A percentile compares a stretch with the other conserved stretches of the same genome.
Evolutionary conservation across 306 rosid species (phyloP).

Genomic region (Castanea mollissima): DNA sequence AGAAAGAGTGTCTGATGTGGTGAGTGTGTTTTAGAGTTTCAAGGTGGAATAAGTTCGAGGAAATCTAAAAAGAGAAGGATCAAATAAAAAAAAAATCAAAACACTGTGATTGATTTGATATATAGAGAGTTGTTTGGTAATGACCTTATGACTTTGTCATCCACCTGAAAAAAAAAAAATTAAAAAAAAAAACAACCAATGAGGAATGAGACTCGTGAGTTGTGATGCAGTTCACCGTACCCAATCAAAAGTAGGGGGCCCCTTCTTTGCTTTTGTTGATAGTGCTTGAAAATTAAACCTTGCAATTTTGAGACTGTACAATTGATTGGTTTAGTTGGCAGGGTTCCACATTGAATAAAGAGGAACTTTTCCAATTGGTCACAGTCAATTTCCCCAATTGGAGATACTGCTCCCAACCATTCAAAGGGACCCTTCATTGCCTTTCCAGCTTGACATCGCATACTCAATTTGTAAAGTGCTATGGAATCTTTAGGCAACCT

Average conservation of each 20-base stretch:
- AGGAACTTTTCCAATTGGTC: background rate
- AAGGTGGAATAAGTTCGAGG: slow-evolving; percentile 10
- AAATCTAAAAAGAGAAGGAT: background rate
- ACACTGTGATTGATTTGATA: background rate
- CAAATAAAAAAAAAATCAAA: background rate
- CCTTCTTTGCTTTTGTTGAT: background rate
- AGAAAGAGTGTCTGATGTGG: background rate
- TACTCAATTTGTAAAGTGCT: background rate
- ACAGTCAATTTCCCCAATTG: background rate
- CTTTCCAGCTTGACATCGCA: background rate
- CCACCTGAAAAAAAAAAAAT: background rate
- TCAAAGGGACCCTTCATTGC: background rate
- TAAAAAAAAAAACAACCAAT: background rate
- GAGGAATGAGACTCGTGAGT: background rate
- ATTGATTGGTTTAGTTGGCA: background rate
- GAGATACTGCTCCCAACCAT: background rate
- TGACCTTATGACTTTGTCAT: background rate
- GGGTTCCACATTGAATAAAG: background rate
- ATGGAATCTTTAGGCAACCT: background rate
- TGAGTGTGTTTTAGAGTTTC: background rate
- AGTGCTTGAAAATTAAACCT: background rate
- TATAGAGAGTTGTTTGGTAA: background rate
- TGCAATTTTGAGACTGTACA: background rate
- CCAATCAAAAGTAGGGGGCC: background rate
- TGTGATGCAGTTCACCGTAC: background rate